Conservation (phyloP, 2,329 filamentous ascomycete species). For the Penicillium paneum region DNA sequence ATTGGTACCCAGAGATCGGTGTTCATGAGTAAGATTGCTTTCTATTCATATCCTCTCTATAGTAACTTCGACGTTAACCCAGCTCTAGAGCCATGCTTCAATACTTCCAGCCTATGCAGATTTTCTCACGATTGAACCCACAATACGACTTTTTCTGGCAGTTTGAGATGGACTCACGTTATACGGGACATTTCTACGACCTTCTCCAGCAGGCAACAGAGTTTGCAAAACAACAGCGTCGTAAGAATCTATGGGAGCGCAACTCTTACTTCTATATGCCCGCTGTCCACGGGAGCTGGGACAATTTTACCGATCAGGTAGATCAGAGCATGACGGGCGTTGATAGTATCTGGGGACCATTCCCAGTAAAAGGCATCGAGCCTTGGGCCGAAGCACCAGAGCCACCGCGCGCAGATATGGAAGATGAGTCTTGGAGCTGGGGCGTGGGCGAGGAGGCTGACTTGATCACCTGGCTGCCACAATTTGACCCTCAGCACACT, state of each 20-base stretch:
- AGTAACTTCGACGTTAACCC: too few relatives aligned
- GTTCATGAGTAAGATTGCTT: neutral
- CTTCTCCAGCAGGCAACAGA: conserved; percentile 6
- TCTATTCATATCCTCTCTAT: neutral
- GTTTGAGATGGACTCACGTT: conserved; percentile 13
- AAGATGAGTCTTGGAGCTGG: neutral
- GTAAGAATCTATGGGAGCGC: conserved; percentile 14
- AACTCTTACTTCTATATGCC: conserved; percentile 16
- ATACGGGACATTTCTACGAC: conserved; percentile 11
- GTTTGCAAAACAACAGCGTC: conserved; percentile 12
- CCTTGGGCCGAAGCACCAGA: neutral
- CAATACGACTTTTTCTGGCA: conserved; percentile 13
- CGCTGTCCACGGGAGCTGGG: conserved; percentile 9
- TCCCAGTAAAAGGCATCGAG: neutral
- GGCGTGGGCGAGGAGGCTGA: conserved; percentile 14
- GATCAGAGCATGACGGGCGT: neutral
- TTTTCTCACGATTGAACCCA: conserved; percentile 9
- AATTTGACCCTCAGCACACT: conserved; percentile 7
- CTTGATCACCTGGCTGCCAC: conserved; percentile 12
- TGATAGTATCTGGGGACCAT: conserved; percentile 8
- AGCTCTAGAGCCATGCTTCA: conserved; percentile 7
- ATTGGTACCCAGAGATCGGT: conserved; percentile 13
- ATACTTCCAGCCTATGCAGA: conserved; percentile 12
- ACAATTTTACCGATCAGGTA: conserved; percentile 2
- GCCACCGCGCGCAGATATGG: neutral